Percentiles rank a stretch among this genome's conserved stretches.
Conservation (phyloP, 2,329 filamentous ascomycete species). For the Aspergillus sclerotialis region DNA sequence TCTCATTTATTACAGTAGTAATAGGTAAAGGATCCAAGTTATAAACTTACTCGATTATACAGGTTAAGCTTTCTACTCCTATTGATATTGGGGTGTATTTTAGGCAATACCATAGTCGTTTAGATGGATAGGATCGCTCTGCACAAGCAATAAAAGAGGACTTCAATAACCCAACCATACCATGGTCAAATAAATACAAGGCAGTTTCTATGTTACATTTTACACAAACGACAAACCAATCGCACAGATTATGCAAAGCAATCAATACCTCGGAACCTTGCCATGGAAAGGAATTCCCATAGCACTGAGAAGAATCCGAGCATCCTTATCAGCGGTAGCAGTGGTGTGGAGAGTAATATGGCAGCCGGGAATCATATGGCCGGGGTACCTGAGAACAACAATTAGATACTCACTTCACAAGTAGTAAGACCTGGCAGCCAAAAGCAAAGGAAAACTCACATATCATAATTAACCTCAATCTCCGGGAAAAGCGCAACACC, state of each 20-base stretch:
- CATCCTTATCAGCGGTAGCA: slow-evolving; percentile 78
- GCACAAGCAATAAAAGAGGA: slow-evolving; percentile 11
- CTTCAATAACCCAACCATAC: slow-evolving; percentile 10
- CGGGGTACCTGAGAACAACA: slow-evolving; percentile 45
- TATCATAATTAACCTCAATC: slow-evolving; percentile 87
- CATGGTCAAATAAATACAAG: slow-evolving; percentile 1
- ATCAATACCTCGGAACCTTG: slow-evolving; percentile 51
- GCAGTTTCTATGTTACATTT: slow-evolving; percentile 9
- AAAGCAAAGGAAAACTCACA: slow-evolving; percentile 49
- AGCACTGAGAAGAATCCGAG: slow-evolving; percentile 64
- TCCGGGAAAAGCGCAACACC: slow-evolving; percentile 83
- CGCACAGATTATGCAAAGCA: too few species aligned
- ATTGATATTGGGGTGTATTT: not conserved
- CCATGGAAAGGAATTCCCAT: slow-evolving; percentile 78
- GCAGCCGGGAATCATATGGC: slow-evolving; percentile 76
- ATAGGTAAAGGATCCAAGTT: too few species aligned
- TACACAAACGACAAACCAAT: too few species aligned
- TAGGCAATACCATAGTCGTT: too few species aligned
- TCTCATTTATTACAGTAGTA: too few species aligned
- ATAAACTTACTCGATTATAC: too few species aligned
- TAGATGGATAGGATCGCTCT: too few species aligned
- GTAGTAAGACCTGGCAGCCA: too few species aligned
- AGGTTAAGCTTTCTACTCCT: too few species aligned
- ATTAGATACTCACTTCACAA: too few species aligned
- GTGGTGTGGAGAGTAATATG: slow-evolving; percentile 79